Base-by-base conservation (phyloP, 108 stramenopile species). In the Craspedostauros australis region DNA sequence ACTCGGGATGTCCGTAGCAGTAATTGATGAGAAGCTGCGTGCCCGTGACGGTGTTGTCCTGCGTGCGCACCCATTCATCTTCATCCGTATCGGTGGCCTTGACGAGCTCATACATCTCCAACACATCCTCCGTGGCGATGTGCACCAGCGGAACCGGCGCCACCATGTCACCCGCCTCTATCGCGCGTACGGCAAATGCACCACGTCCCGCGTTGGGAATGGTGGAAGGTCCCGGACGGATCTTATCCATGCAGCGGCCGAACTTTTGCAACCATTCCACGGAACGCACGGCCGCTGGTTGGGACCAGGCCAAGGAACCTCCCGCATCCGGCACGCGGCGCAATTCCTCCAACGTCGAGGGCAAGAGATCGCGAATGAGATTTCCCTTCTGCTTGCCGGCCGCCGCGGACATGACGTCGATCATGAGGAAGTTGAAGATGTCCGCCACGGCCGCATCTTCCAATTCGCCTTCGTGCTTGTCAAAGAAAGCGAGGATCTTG, bases 201-300 rank as follows among this genome's bases (percentile, higher is more conserved):
- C 90, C 90, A 26, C 79, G 66, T 7, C 86, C 90, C 8, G 90
- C 90, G 54, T 87, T 57, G 0, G 83, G 81, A 33, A 92, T 87
- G 3, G 58, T 82, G 4, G 80, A 82, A n/a, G 66, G 60, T 15
- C 75, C 75, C 4, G 82, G 75, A 21, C 64, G 58, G 42, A 92
- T 80, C 30, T 79, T 85, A 36, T 92, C 90, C 50, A 81, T 72
- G 44, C 90, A 92, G n/a, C 69, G 66, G 14, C 90, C 90, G 33
- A 86, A 44, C 41, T 80, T 40, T 48, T 80, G 58, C 21, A 91
- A 42, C 67, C 83, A 87, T 29, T 77, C 77, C 36, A 74, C 19
- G 31, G 66, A 27, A 15, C 70, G 65, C 39, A 55, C 18, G 12
- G 49, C 23, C 8, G 21, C 41, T 1, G 81, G 82, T 37, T 76